Conservation (phyloP, 306 rosid genomes). For the Cercis canadensis region DNA sequence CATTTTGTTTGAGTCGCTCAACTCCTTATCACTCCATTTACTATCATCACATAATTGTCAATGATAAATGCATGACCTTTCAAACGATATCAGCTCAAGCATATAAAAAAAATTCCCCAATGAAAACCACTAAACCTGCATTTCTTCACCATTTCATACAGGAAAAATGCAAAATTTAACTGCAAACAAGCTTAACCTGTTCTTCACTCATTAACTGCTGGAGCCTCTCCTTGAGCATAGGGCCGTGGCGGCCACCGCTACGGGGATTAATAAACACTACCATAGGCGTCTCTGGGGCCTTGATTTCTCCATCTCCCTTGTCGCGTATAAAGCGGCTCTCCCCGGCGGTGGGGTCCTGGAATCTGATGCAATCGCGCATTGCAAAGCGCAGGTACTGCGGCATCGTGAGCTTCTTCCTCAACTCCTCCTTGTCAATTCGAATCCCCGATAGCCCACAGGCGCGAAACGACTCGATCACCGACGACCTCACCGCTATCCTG, state of each 20-base stretch:
- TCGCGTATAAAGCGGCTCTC: constrained; percentile 49
- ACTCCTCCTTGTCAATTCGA: constrained; percentile 77
- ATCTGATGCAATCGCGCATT: constrained; percentile 84
- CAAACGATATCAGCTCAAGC: background rate
- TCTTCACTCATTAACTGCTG: constrained; percentile 81
- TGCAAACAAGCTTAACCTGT: constrained; percentile 57
- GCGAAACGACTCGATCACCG: constrained; percentile 68
- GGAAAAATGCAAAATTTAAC: background rate
- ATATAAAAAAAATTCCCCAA: background rate
- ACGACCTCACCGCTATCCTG: constrained; percentile 55
- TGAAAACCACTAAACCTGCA: background rate
- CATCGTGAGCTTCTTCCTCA: constrained; percentile 70
- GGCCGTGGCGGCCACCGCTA: constrained; percentile 94
- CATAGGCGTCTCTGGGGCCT: constrained; percentile 65
- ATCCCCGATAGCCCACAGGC: constrained; percentile 74
- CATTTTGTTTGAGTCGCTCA: background rate
- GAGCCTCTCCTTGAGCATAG: constrained; percentile 78
- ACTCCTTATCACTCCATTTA: background rate
- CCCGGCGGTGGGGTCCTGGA: constrained; percentile 68
- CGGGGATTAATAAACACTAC: constrained; percentile 80
- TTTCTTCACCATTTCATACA: background rate
- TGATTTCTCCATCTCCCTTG: constrained; percentile 30
- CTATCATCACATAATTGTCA: background rate
- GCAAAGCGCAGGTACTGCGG: constrained; percentile 84
- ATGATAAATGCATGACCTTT: background rate